phyloP scores from a whole-genome alignment of 1,284 basidiomycete genomes.

The Ustilago xerochloae region DNA sequence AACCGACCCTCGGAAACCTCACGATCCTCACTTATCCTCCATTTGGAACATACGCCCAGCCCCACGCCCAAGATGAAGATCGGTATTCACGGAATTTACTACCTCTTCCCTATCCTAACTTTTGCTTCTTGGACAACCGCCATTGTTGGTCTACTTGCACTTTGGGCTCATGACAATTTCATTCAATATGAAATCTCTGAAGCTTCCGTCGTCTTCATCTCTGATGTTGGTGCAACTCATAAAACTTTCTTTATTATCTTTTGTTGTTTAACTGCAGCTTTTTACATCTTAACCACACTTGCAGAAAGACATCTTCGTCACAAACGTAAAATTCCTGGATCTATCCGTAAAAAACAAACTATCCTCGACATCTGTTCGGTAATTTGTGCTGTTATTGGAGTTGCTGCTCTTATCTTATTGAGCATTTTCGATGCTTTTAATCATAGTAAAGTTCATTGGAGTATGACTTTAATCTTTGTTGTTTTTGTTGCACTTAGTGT shows the following conservation, averaged over 20 bases:
- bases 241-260: slow-evolving; percentile 62
- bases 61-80: slow-evolving; percentile 30
- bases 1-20: background rate
- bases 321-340: slow-evolving; percentile 70
- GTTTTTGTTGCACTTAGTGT: slow-evolving; percentile 71
- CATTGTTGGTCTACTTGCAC: slow-evolving; percentile 64
- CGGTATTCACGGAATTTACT: slow-evolving; percentile 46
- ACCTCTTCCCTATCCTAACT: slow-evolving; percentile 51
- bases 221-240: slow-evolving; percentile 70
- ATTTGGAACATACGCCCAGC: background rate
- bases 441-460: slow-evolving; percentile 71
- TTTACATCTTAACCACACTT: slow-evolving; percentile 69
- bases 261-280: slow-evolving; percentile 43
- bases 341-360: slow-evolving; percentile 68
- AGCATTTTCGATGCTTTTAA: slow-evolving; percentile 68
- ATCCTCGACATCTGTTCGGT: slow-evolving; percentile 69
- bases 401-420: slow-evolving; percentile 70
- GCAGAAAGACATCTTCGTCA: slow-evolving; percentile 71
- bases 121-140: slow-evolving; percentile 51
- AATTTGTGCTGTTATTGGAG: slow-evolving; percentile 70
- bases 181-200: slow-evolving; percentile 67
- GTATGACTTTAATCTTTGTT: slow-evolving; percentile 71
- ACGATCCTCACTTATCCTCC: background rate
- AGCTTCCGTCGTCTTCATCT: slow-evolving; percentile 70
- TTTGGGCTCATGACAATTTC: slow-evolving; percentile 69